Evolutionary conservation across 257 asterid species (phyloP).

Genomic region (Solanum pinnatisectum): DNA sequence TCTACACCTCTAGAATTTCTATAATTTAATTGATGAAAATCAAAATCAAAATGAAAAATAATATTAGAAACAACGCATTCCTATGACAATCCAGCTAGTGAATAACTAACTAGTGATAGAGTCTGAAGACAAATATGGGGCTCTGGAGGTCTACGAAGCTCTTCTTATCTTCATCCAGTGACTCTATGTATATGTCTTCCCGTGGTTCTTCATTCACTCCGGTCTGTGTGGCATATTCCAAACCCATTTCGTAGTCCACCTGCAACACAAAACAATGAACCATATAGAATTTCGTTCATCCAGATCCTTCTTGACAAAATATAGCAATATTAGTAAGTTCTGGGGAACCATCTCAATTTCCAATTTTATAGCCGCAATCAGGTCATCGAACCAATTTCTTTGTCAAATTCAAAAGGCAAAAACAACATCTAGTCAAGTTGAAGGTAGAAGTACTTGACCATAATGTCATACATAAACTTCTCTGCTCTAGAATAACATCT

Average conservation of each 20-base stretch:
- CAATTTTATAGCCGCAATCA: neutral
- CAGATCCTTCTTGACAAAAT: neutral
- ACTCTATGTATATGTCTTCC: conserved; percentile 49
- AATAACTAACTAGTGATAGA: conserved; percentile 32
- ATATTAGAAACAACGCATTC: neutral
- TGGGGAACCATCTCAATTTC: neutral
- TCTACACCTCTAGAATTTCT: neutral
- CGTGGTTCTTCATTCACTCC: conserved; percentile 82
- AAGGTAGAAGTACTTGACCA: neutral
- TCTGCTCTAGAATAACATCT: neutral
- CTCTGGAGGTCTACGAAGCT: conserved; percentile 39
- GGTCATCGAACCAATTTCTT: neutral
- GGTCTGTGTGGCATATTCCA: conserved; percentile 84
- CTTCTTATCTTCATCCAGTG: conserved; percentile 37
- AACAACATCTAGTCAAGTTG: neutral
- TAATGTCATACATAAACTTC: neutral
- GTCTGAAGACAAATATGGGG: conserved; percentile 64
- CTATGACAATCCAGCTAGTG: neutral
- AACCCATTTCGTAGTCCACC: conserved; percentile 93
- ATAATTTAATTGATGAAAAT: neutral
- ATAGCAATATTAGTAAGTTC: neutral
- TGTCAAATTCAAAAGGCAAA: neutral
- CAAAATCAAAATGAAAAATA: neutral
- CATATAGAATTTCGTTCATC: neutral
- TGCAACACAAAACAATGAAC: conserved; percentile 10